Conservation (phyloP, 352 stramenopile genomes). For the Phytophthora ohioensis region DNA sequence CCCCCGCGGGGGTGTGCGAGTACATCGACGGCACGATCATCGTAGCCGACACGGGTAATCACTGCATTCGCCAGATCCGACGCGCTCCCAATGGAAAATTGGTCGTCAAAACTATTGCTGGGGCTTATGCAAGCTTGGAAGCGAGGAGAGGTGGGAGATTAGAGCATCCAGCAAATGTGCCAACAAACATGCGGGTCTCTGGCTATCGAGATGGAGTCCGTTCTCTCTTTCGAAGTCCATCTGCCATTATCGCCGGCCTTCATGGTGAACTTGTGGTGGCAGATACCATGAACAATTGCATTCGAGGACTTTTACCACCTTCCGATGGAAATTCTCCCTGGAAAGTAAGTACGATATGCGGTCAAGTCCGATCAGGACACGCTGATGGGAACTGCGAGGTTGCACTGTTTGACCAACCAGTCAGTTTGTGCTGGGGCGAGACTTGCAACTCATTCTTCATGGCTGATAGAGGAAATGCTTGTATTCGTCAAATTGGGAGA, state of each 20-base stretch:
- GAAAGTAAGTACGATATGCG: constrained; percentile 45
- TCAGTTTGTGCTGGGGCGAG: constrained; percentile 41
- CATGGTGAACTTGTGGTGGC: constrained; percentile 51
- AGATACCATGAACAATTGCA: constrained; percentile 72
- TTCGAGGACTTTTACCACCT: constrained; percentile 43
- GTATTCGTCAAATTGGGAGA: constrained; percentile 53
- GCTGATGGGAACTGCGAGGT: constrained; percentile 42
- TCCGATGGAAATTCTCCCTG: constrained; percentile 20
- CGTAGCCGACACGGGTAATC: constrained; percentile 61
- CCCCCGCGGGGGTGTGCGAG: constrained; percentile 50
- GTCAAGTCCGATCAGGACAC: constrained; percentile 35
- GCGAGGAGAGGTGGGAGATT: not conserved
- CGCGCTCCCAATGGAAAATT: constrained; percentile 37
- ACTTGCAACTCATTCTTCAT: constrained; percentile 49
- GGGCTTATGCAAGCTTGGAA: constrained; percentile 23
- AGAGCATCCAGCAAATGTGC: constrained; percentile 1
- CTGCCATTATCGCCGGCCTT: constrained; percentile 36
- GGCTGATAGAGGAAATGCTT: constrained; percentile 51
- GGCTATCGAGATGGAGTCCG: constrained; percentile 43
- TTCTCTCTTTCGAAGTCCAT: constrained; percentile 57
- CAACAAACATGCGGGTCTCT: constrained; percentile 25
- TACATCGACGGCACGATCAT: constrained; percentile 47
- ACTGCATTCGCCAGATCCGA: constrained; percentile 60
- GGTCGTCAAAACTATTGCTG: constrained; percentile 50
- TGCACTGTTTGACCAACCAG: constrained; percentile 50